Percentiles rank a stretch among this genome's conserved stretches.
Evolutionary conservation across 345 rosid species (phyloP).

Genomic region (Salix purpurea): DNA sequence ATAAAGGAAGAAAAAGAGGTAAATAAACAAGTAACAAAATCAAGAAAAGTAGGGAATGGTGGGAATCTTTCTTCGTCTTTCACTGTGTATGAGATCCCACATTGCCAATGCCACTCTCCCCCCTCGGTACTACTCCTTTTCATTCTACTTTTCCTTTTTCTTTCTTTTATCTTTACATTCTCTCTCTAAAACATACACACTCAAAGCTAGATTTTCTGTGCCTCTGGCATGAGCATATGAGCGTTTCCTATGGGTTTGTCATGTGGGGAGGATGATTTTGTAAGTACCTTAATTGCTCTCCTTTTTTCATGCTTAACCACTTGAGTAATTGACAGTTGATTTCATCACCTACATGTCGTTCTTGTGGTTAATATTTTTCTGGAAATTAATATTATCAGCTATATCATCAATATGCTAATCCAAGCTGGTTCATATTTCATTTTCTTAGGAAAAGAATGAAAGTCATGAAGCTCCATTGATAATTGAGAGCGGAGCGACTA

Average conservation of each 20-base stretch:
- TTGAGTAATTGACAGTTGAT: neutral
- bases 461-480: conserved; percentile 12
- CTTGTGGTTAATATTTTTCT: neutral
- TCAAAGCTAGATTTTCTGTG: conserved; percentile 31
- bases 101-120: conserved; percentile 17
- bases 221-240: conserved; percentile 18
- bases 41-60: conserved; percentile 13
- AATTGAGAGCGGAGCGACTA: conserved; percentile 21
- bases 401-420: neutral
- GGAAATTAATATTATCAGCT: neutral
- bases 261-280: conserved; percentile 28
- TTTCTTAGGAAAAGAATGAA: conserved; percentile 28
- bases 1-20: conserved; percentile 24
- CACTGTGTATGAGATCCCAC: conserved; percentile 41
- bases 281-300: conserved; percentile 14
- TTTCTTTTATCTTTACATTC: neutral
- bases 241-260: conserved; percentile 34
- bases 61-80: conserved; percentile 37
- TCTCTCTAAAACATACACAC: conserved; percentile 1
- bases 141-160: conserved; percentile 25
- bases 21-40: conserved; percentile 7
- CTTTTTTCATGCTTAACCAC: neutral
- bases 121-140: conserved; percentile 28
- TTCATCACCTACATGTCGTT: neutral
- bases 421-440: neutral